Evolutionary conservation across 768 basidiomycete genomes (phyloP).

Genomic region (Xerocomellus amylosporus): DNA sequence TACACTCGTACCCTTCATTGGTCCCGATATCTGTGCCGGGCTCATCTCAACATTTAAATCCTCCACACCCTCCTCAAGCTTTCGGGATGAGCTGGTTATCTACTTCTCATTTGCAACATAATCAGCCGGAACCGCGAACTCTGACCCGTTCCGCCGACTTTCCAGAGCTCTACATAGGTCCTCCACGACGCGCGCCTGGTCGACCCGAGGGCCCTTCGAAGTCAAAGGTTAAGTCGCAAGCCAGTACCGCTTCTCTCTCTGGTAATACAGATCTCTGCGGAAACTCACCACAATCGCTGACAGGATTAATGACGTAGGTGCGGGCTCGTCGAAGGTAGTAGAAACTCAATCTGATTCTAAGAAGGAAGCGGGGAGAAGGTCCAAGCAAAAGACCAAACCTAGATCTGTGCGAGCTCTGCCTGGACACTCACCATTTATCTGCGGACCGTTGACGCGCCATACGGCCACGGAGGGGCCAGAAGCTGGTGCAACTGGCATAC

Average conservation of each 20-base stretch:
- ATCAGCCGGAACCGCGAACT: conserved; percentile 11
- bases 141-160: conserved; percentile 34
- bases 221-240: conserved; percentile 32
- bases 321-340: neutral
- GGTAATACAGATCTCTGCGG: neutral
- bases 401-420: conserved; percentile 21
- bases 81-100: neutral
- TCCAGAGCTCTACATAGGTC: conserved; percentile 37
- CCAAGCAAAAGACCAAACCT: conserved; percentile 24
- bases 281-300: neutral
- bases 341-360: neutral
- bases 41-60: conserved; percentile 2
- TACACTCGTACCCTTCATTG: conserved; percentile 14
- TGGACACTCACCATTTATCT: conserved; percentile 25
- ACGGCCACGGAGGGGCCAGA: neutral
- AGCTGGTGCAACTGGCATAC: neutral
- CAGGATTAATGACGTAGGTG: conserved; percentile 2
- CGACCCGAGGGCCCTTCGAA: conserved; percentile 46
- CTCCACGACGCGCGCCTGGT: conserved; percentile 33
- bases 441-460: conserved; percentile 23
- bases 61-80: conserved; percentile 16
- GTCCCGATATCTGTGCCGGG: conserved; percentile 1
- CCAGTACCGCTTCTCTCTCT: neutral
- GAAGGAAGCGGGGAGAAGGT: neutral
- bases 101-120: neutral